Conservation (phyloP, 305 asterid genomes). For the Plantago coronopus region DNA sequence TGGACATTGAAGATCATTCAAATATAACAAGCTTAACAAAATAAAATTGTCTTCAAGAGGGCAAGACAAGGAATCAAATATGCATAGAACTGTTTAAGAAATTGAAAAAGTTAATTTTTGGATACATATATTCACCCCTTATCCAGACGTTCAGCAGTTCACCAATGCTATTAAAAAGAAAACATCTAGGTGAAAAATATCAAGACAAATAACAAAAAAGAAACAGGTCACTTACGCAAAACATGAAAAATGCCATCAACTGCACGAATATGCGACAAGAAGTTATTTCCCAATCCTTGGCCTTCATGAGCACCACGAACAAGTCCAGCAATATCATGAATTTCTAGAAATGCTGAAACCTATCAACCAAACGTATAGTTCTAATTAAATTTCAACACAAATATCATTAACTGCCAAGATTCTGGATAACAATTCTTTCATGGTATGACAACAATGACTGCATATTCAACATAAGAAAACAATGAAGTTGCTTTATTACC, state of each 20-base stretch:
- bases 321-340: conserved; percentile 97
- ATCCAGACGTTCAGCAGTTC: conserved; percentile 12
- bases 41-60: no score
- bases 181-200: conserved; percentile 10
- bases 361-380: conserved; percentile 18
- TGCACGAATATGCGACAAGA: conserved; percentile 94
- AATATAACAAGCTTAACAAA: no score
- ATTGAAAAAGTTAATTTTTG: neutral
- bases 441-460: neutral
- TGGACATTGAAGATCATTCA: no score
- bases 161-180: conserved; percentile 6
- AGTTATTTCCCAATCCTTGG: conserved; percentile 93
- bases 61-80: neutral
- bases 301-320: conserved; percentile 99
- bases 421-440: neutral
- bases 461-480: conserved; percentile 7
- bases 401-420: neutral
- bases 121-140: neutral
- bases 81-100: neutral
- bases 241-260: conserved; percentile 99
- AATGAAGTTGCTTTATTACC: conserved; percentile 37
- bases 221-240: conserved; percentile 52
- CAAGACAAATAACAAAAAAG: conserved; percentile 9
- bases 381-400: neutral
- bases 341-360: conserved; percentile 93